Conservation (phyloP, 2,329 filamentous ascomycete genomes). For the Aphanoascus verrucosus region DNA sequence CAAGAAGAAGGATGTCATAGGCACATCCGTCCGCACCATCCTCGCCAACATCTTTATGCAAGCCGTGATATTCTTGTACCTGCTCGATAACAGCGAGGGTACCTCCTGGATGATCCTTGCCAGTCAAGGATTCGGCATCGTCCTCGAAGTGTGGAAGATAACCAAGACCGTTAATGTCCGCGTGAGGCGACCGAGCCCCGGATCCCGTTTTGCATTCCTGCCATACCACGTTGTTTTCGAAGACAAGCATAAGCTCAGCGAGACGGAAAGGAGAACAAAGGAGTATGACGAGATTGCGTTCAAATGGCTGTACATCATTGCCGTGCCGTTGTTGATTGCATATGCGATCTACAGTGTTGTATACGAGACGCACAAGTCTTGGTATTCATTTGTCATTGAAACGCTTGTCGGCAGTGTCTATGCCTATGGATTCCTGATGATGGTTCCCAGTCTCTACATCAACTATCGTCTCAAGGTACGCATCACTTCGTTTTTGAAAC, state of each 20-base stretch:
- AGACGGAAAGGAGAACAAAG: constrained; percentile 95
- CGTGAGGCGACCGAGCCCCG: constrained; percentile 56
- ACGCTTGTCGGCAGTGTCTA: constrained; percentile 94
- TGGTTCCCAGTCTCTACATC: constrained; percentile 95
- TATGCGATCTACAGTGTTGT: constrained; percentile 86
- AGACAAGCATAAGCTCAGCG: constrained; percentile 90
- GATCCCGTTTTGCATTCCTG: constrained; percentile 60
- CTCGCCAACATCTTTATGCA: constrained; percentile 98
- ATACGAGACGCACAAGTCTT: constrained; percentile 93
- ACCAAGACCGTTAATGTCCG: constrained; percentile 90
- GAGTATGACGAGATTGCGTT: constrained; percentile 98
- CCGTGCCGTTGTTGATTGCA: constrained; percentile 75
- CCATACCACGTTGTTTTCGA: constrained; percentile 79
- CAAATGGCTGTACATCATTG: constrained; percentile 87
- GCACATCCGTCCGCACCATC: constrained; percentile 91
- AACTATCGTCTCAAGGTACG: constrained; percentile 87
- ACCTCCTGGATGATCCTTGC: constrained; percentile 99
- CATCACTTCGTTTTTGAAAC: neutral
- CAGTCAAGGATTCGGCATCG: constrained; percentile 74
- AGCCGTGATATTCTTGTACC: constrained; percentile 84
- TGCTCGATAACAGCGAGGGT: constrained; percentile 93
- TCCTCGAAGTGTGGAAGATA: constrained; percentile 83
- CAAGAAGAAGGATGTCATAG: constrained; percentile 99
- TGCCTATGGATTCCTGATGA: constrained; percentile 97
- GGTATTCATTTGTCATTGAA: constrained; percentile 93